Evolutionary conservation across 441 rosid species (phyloP).

Genomic region (Kokia cookei): DNA sequence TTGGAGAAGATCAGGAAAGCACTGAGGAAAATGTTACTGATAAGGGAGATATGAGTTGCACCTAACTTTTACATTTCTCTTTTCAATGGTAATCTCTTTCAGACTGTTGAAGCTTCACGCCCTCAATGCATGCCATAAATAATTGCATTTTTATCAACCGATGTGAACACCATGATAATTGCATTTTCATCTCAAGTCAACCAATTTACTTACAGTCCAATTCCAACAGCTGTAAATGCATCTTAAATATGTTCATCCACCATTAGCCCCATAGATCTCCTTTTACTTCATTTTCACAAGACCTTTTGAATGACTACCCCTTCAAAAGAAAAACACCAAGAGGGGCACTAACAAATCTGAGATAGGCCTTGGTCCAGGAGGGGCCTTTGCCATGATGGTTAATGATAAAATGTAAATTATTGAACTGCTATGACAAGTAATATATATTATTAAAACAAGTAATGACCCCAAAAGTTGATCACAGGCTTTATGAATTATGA

Average conservation of each 20-base stretch:
- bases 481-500: neutral
- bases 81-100: neutral
- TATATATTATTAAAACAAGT: neutral
- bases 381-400: neutral
- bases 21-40: neutral
- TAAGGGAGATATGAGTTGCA: neutral
- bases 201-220: neutral
- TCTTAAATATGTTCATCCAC: neutral
- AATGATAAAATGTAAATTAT: neutral
- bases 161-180: neutral
- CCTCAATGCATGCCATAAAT: neutral
- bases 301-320: neutral
- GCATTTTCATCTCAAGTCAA: neutral
- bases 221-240: neutral
- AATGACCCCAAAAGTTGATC: neutral
- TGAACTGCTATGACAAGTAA: constrained; percentile 12
- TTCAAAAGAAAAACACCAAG: neutral
- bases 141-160: neutral
- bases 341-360: neutral
- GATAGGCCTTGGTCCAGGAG: neutral
- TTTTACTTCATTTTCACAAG: neutral
- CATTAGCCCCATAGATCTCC: neutral
- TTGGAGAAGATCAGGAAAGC: neutral
- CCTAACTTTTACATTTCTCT: neutral
- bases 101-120: neutral